phyloP scores from a whole-genome alignment of 78 protist genomes.

The Reticulomyxa filosa region DNA sequence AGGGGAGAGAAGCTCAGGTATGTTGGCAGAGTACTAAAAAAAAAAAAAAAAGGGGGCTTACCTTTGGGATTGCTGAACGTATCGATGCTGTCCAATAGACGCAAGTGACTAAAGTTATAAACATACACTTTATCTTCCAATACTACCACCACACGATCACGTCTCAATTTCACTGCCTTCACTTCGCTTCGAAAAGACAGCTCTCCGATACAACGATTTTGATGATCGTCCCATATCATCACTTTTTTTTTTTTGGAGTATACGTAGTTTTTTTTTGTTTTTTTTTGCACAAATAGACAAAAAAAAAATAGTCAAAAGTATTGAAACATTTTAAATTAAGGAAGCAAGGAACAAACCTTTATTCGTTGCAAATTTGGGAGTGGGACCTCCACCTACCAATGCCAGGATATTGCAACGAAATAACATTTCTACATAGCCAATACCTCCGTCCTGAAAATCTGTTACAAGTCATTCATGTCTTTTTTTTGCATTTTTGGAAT shows the following conservation, averaged over 20 bases:
- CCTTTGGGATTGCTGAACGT: conserved; percentile 70
- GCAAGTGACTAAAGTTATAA: conserved; percentile 63
- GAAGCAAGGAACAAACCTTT: too few relatives aligned
- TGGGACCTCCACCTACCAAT: conserved; percentile 80
- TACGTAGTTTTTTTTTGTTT: too few relatives aligned
- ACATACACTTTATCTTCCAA: conserved; percentile 53
- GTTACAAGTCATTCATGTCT: too few relatives aligned
- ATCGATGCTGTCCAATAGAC: conserved; percentile 43
- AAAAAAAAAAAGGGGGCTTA: too few relatives aligned
- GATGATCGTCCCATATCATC: conserved; percentile 85
- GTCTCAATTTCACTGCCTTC: conserved; percentile 65
- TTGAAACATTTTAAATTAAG: too few relatives aligned
- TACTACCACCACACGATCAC: conserved; percentile 76
- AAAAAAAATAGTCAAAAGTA: too few relatives aligned
- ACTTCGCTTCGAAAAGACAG: conserved; percentile 62
- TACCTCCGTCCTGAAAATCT: conserved; percentile 62
- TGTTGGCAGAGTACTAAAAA: too few relatives aligned
- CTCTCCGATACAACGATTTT: conserved; percentile 39
- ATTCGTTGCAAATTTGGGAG: conserved; percentile 60
- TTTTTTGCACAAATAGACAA: too few relatives aligned
- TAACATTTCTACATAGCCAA: conserved; percentile 82
- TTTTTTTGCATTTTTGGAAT: too few relatives aligned
- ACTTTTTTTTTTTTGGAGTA: too few relatives aligned
- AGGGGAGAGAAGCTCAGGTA: too few relatives aligned
- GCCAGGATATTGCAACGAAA: conserved; percentile 84